A percentile compares a stretch with the other conserved stretches of the same genome.
Conservation (phyloP, 306 rosid species). For the Leucaena leucocephala region DNA sequence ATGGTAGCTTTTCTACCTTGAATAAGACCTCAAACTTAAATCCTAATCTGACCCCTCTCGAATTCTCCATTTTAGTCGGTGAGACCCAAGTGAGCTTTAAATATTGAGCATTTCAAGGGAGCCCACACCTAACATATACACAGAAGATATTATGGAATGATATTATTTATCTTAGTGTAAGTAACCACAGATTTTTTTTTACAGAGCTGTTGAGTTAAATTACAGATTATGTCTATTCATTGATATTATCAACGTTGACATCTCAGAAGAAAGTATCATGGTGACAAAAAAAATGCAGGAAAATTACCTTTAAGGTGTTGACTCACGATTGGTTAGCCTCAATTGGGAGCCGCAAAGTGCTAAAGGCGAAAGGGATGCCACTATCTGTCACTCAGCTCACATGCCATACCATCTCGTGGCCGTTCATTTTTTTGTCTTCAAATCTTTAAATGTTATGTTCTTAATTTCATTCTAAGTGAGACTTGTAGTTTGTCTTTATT, state of each 20-base stretch:
- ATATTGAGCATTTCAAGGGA: no score
- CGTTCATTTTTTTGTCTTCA: not conserved
- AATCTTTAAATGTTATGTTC: not conserved
- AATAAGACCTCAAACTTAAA: no score
- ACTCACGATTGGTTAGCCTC: not conserved
- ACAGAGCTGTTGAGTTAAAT: not conserved
- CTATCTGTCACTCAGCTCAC: not conserved
- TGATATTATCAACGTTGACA: not conserved
- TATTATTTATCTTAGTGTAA: not conserved
- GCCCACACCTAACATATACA: no score
- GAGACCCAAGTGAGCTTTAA: no score
- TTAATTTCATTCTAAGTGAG: not conserved
- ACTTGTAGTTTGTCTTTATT: not conserved
- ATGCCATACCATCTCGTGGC: not conserved
- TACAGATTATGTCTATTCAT: not conserved
- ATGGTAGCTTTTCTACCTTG: no score
- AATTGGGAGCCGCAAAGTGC: not conserved
- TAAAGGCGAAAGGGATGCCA: not conserved
- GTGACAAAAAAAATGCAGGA: not conserved
- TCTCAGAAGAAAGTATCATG: not conserved
- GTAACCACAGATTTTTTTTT: not conserved
- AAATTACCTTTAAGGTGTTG: not conserved
- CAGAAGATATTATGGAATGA: not conserved
- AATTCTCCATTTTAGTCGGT: no score
- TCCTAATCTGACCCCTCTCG: no score